Conservation (phyloP, 768 basidiomycete species). For the Suillus brevipes region DNA sequence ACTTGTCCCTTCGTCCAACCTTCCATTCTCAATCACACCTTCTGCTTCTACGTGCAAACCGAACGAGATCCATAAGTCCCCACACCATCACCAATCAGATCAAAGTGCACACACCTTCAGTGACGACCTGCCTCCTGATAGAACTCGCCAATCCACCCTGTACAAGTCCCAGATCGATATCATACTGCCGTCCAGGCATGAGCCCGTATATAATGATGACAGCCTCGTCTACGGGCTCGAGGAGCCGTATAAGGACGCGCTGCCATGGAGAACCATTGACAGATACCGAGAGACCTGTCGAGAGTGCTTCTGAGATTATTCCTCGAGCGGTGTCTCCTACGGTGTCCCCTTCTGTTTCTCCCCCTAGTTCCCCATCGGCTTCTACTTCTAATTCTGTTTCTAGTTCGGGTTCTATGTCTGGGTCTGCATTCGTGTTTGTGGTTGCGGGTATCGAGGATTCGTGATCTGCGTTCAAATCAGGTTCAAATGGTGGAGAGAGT, state of each 20-base stretch:
- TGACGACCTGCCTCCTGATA: slow-evolving; percentile 65
- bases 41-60: slow-evolving; percentile 19
- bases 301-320: slow-evolving; percentile 63
- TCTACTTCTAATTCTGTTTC: neutral
- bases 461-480: slow-evolving; percentile 27
- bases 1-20: slow-evolving; percentile 17
- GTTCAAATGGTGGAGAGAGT: slow-evolving; percentile 26
- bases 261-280: slow-evolving; percentile 82
- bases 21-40: slow-evolving; percentile 24
- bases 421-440: neutral
- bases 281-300: slow-evolving; percentile 68
- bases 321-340: slow-evolving; percentile 38
- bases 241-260: slow-evolving; percentile 74
- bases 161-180: slow-evolving; percentile 80
- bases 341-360: slow-evolving; percentile 27
- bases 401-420: neutral
- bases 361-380: neutral
- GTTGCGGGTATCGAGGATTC: neutral
- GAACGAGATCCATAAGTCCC: slow-evolving; percentile 12
- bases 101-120: slow-evolving; percentile 50
- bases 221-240: slow-evolving; percentile 82
- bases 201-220: slow-evolving; percentile 90
- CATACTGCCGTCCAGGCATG: slow-evolving; percentile 86
- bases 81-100: slow-evolving; percentile 2
- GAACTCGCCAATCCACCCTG: slow-evolving; percentile 51